Conservation (phyloP, 192 early-diverging fungal species). For the Cetraspora pellucida region DNA sequence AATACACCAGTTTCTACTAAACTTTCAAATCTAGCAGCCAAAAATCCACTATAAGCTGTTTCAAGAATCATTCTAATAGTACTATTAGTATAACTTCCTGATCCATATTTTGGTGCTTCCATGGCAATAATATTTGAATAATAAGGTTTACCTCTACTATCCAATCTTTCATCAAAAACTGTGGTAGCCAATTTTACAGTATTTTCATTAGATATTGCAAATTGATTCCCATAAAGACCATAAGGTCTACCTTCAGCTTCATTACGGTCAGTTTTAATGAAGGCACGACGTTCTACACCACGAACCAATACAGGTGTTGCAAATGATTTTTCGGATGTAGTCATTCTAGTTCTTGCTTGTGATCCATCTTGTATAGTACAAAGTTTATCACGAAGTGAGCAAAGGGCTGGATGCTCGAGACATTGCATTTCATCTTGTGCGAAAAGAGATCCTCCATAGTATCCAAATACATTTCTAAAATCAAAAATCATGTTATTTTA, state of each 20-base stretch:
- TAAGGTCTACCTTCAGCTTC: background rate
- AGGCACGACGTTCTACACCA: conserved; percentile 20
- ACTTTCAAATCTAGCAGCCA: conserved; percentile 32
- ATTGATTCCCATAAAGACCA: conserved; percentile 29
- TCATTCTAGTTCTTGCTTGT: background rate
- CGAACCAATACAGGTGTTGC: conserved; percentile 27
- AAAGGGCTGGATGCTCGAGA: conserved; percentile 26
- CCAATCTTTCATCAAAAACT: conserved; percentile 26
- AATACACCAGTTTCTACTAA: conserved; percentile 20
- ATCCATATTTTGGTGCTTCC: conserved; percentile 33
- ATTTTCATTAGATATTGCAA: background rate
- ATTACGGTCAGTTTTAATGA: conserved; percentile 21
- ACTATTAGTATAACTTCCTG: background rate
- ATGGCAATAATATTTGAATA: conserved; percentile 33
- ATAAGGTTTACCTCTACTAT: background rate
- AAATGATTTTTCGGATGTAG: background rate
- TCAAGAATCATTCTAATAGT: conserved; percentile 16
- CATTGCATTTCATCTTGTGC: conserved; percentile 32
- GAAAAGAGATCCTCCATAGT: conserved; percentile 27
- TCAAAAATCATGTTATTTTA: no score
- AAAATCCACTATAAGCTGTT: conserved; percentile 30
- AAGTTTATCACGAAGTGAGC: conserved; percentile 19
- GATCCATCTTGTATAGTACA: background rate
- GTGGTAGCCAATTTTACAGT: conserved; percentile 8
- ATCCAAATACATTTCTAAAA: conserved; percentile 21